A percentile compares a stretch with the other conserved stretches of the same genome.
Evolutionary conservation across 2,329 filamentous ascomycete genomes (phyloP).

Genomic region (Fusarium aywerte): DNA sequence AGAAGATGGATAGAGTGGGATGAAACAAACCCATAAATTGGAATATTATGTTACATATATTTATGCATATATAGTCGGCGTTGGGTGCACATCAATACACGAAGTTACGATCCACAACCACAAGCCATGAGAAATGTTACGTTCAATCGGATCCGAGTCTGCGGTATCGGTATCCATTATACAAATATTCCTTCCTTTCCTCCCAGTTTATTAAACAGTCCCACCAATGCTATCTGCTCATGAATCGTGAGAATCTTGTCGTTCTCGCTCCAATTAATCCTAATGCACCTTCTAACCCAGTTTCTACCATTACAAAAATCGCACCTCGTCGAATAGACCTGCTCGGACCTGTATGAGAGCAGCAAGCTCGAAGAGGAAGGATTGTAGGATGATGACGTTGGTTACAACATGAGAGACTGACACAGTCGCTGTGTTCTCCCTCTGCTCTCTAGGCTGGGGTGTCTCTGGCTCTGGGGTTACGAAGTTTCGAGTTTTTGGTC

Average conservation of each 20-base stretch:
- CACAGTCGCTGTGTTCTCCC: constrained; percentile 55
- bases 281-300: constrained; percentile 3
- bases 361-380: constrained; percentile 81
- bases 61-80: constrained; percentile 23
- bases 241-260: constrained; percentile 42
- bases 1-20: constrained; percentile 89
- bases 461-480: constrained; percentile 34
- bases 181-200: constrained; percentile 11
- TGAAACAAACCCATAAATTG: constrained; percentile 56
- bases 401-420: constrained; percentile 83
- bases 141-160: constrained; percentile 19
- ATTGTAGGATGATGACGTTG: constrained; percentile 81
- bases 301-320: constrained; percentile 57
- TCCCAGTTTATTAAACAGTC: constrained; percentile 35
- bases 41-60: constrained; percentile 22
- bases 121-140: constrained; percentile 10
- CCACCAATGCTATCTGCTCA: constrained; percentile 37
- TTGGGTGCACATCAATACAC: constrained; percentile 31
- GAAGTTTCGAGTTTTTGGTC: constrained; percentile 12
- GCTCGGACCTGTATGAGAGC: constrained; percentile 79
- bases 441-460: constrained; percentile 30
- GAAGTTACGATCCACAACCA: constrained; percentile 17
- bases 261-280: constrained; percentile 14
- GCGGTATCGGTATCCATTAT: constrained; percentile 27
- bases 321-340: constrained; percentile 80